These are phyloP conservation scores for Podila verticillata DNA, from an alignment of 192 early-diverging fungal species.

Conservation along the genomic window DNA sequence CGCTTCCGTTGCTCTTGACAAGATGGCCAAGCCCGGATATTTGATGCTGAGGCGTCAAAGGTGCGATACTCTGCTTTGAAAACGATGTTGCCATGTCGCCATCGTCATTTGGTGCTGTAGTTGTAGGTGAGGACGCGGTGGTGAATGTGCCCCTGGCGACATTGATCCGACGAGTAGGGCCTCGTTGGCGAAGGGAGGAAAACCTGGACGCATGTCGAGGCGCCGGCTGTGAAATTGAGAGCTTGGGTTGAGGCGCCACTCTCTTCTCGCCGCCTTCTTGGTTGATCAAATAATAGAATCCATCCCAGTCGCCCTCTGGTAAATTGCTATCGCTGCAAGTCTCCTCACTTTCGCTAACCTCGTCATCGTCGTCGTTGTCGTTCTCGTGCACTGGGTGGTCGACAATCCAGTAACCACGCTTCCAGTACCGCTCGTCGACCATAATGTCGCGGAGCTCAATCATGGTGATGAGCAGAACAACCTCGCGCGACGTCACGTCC, in stretches of 20 bases:
- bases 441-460: slow-evolving; percentile 46
- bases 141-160: not conserved
- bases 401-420: slow-evolving; percentile 40
- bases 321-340: not conserved
- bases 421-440: slow-evolving; percentile 50
- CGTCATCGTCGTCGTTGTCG: not conserved
- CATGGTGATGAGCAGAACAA: slow-evolving; percentile 42
- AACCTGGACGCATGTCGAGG: not conserved
- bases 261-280: slow-evolving; percentile 12
- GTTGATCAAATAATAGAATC: slow-evolving; percentile 46
- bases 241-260: not conserved
- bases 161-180: not conserved
- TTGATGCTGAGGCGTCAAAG: not conserved
- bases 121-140: not conserved
- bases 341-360: not conserved
- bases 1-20: slow-evolving; percentile 2
- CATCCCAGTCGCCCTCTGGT: slow-evolving; percentile 38
- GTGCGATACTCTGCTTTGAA: slow-evolving; percentile 9
- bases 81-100: not conserved
- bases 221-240: not conserved
- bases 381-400: not conserved
- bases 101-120: not conserved
- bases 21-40: slow-evolving; percentile 3
- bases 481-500: slow-evolving; percentile 40
- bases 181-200: not conserved